Base-by-base conservation (phyloP, 1,284 basidiomycete genomes). In the Heterobasidion irregulare region DNA sequence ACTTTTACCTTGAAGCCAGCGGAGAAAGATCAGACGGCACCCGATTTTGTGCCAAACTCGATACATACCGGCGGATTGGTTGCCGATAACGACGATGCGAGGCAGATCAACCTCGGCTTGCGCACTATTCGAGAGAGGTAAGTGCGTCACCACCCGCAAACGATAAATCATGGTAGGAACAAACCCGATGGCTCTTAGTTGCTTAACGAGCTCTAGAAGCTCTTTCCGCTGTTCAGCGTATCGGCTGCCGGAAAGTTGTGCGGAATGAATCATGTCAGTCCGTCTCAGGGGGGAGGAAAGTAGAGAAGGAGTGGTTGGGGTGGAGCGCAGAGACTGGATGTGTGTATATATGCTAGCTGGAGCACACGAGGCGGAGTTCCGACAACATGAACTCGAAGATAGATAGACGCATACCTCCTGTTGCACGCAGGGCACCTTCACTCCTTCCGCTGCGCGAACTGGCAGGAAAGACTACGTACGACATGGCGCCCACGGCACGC, bases 61-160 rank as follows among this genome's bases (percentile, higher is more conserved):
- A 52, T 32, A 61, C 63, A 53, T 60, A 63, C 74, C 74, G 9
- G 73, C 71, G 47, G 70, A 72, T 56, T 76, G 74, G 49, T 73
- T 72, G 1, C 74, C 74, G 38, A 75, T 72, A 38, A 71, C 69
- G 6, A 66, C 67, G 41, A 72, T 69, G 10, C 68, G 65, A 6
- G 73, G 73, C 15, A 72, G 57, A 47, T 74, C 69, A 18, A 72
- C 49, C 32, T 72, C 66, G 6, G 62, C 65, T 56, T 73, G 66
- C 13, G 68, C 66, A 2, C 72, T 72, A 44, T 48, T 13, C 10
- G 12, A 47, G 10, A 47, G 46, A 47, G 26, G n/a, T 10, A 47
- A 10, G n/a, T 47, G n/a, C 16, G 41, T 6, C 13, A 44, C 12
- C 41, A 44, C 41, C 41, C 12, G 41, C 16, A 6, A 44, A 18